Percentiles rank a stretch among this genome's conserved stretches.
phyloP scores from a whole-genome alignment of 2,329 filamentous ascomycete species.

The Colletotrichum liaoningense region DNA sequence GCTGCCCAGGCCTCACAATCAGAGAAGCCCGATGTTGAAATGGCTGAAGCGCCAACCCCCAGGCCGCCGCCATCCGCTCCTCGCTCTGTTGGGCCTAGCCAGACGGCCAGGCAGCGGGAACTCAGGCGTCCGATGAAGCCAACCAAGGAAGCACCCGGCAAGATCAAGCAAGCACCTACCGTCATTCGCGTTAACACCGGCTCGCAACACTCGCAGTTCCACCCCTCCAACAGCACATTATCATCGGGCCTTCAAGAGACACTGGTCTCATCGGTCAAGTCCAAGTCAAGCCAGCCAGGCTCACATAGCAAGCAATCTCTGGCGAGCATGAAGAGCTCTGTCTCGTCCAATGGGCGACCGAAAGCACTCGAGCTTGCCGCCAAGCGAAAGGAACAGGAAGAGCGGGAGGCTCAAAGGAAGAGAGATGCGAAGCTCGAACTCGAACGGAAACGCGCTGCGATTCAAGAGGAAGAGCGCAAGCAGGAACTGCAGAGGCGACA shows the following conservation, averaged over 20 bases:
- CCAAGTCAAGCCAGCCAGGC: slow-evolving; percentile 76
- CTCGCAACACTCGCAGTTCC: slow-evolving; percentile 70
- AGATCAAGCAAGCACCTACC: slow-evolving; percentile 75
- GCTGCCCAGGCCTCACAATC: slow-evolving; percentile 38
- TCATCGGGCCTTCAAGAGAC: slow-evolving; percentile 71
- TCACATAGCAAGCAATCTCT: slow-evolving; percentile 68
- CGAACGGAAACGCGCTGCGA: slow-evolving; percentile 78
- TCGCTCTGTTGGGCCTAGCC: slow-evolving; percentile 59
- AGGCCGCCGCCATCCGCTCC: slow-evolving; percentile 73
- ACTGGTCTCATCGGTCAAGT: slow-evolving; percentile 57
- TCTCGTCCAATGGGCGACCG: slow-evolving; percentile 71
- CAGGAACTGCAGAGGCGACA: slow-evolving; percentile 69
- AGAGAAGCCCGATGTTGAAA: slow-evolving; percentile 62
- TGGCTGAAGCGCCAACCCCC: slow-evolving; percentile 63
- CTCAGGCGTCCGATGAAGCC: slow-evolving; percentile 72
- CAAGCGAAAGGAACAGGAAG: slow-evolving; percentile 87
- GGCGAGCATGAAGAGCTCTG: slow-evolving; percentile 73
- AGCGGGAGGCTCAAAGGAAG: slow-evolving; percentile 81
- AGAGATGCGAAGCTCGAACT: slow-evolving; percentile 84
- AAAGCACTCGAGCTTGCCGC: slow-evolving; percentile 82
- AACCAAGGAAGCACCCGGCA: slow-evolving; percentile 67
- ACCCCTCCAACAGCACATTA: slow-evolving; percentile 67
- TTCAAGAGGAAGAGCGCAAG: slow-evolving; percentile 73
- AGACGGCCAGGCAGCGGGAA: slow-evolving; percentile 62
- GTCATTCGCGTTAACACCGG: slow-evolving; percentile 78